Percentiles rank a stretch among this genome's conserved stretches.
Evolutionary conservation across 352 stramenopile species (phyloP).

Genomic region (Bremia lactucae): DNA sequence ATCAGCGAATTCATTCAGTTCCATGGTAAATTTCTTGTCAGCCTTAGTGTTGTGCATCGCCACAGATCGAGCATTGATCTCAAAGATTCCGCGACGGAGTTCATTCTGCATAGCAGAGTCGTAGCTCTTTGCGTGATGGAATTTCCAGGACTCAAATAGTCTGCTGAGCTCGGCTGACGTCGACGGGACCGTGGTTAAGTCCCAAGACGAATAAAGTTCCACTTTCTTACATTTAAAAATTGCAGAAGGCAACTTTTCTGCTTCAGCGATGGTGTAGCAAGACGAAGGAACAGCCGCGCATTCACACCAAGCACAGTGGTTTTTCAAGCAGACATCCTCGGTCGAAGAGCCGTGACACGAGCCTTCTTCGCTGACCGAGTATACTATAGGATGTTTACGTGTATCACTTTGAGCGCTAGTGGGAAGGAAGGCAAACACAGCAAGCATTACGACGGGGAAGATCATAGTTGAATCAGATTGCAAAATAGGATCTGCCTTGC

Average conservation of each 20-base stretch:
- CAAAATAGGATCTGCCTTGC: no score
- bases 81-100: slow-evolving; percentile 44
- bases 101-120: slow-evolving; percentile 35
- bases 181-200: slow-evolving; percentile 21
- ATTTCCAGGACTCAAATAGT: slow-evolving; percentile 52
- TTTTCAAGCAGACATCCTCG: slow-evolving; percentile 38
- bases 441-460: no score
- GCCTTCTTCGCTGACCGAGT: slow-evolving; percentile 5
- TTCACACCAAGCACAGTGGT: slow-evolving; percentile 64
- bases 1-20: slow-evolving; percentile 73
- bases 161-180: slow-evolving; percentile 15
- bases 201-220: slow-evolving; percentile 16
- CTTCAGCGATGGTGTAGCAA: slow-evolving; percentile 65
- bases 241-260: slow-evolving; percentile 46
- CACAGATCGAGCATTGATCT: slow-evolving; percentile 48
- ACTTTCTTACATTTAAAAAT: slow-evolving; percentile 65
- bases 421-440: no score
- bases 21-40: slow-evolving; percentile 45
- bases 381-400: no score
- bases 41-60: slow-evolving; percentile 43
- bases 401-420: no score
- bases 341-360: slow-evolving; percentile 46
- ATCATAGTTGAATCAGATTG: no score
- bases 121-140: slow-evolving; percentile 35
- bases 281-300: slow-evolving; percentile 70